A percentile compares a stretch with the other conserved stretches of the same genome.
Conservation (phyloP, 495 filamentous ascomycete species). For the Tuber borchii region DNA sequence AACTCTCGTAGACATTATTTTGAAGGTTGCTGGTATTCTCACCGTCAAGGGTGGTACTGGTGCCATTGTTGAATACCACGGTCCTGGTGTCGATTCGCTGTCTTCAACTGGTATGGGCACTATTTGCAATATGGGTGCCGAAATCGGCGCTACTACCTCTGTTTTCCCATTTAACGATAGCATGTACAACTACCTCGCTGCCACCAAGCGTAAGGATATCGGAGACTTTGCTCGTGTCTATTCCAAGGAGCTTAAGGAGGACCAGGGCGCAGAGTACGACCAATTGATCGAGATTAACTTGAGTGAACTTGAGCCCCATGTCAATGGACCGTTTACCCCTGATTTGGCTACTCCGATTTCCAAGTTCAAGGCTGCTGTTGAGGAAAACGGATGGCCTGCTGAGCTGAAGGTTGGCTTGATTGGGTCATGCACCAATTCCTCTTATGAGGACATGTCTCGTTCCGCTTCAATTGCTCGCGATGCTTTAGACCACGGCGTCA, state of each 20-base stretch:
- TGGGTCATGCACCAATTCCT: slow-evolving; percentile 98
- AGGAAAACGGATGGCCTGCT: slow-evolving; percentile 91
- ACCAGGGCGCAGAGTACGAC: slow-evolving; percentile 93
- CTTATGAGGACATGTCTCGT: slow-evolving; percentile 98
- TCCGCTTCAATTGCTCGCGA: slow-evolving; percentile 91
- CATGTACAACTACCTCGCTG: slow-evolving; percentile 90
- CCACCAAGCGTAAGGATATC: slow-evolving; percentile 85
- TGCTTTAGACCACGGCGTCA: slow-evolving; percentile 86
- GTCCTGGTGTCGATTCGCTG: slow-evolving; percentile 68
- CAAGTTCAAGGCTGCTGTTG: slow-evolving; percentile 91
- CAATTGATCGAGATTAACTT: slow-evolving; percentile 95
- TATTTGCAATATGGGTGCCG: slow-evolving; percentile 65
- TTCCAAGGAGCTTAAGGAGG: slow-evolving; percentile 77
- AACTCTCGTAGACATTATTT: slow-evolving; percentile 70
- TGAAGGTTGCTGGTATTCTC: slow-evolving; percentile 94
- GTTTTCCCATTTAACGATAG: slow-evolving; percentile 97
- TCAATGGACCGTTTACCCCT: slow-evolving; percentile 99
- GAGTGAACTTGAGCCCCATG: slow-evolving; percentile 87
- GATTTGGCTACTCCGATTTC: slow-evolving; percentile 97
- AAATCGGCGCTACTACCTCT: slow-evolving; percentile 82
- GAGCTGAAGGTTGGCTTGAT: slow-evolving; percentile 95
- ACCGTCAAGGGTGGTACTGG: slow-evolving; percentile 98
- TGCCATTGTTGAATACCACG: slow-evolving; percentile 91
- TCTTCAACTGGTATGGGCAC: slow-evolving; percentile 62
- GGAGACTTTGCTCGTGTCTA: slow-evolving; percentile 83